Evolutionary conservation across 169 alveolate genomes (phyloP).

Genomic region (Plasmodium falciparum): DNA sequence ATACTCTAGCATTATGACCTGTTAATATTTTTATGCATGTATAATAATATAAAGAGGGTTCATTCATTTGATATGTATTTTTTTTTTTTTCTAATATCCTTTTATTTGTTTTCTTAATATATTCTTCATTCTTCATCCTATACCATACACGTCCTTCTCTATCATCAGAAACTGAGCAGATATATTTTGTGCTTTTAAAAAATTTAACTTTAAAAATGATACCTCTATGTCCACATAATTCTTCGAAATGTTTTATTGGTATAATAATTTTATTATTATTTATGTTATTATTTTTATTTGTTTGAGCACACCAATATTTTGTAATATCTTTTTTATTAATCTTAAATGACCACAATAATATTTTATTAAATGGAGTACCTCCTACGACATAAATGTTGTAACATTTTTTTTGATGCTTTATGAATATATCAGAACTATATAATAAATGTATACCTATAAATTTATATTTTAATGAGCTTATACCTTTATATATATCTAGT

Average conservation of each 20-base stretch:
- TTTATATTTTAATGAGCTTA: conserved; percentile 26
- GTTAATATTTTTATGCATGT: conserved; percentile 13
- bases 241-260: conserved; percentile 15
- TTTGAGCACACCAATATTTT: not conserved
- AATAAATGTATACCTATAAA: conserved; percentile 53
- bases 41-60: not conserved
- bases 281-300: conserved; percentile 1
- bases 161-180: conserved; percentile 66
- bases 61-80: not conserved
- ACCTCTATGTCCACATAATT: conserved; percentile 67
- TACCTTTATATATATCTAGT: conserved; percentile 47
- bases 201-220: conserved; percentile 70
- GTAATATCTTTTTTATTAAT: not conserved
- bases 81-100: not conserved
- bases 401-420: conserved; percentile 22
- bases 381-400: conserved; percentile 43
- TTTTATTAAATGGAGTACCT: conserved; percentile 71
- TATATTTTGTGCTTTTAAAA: conserved; percentile 44
- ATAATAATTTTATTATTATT: conserved; percentile 1
- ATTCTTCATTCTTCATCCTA: not conserved
- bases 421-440: conserved; percentile 70
- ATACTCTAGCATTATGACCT: conserved; percentile 69
- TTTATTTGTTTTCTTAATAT: not conserved
- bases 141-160: conserved; percentile 70
- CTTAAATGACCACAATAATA: conserved; percentile 49